Conservation (phyloP, 345 rosid species). For the Citrus mangshanensis region DNA sequence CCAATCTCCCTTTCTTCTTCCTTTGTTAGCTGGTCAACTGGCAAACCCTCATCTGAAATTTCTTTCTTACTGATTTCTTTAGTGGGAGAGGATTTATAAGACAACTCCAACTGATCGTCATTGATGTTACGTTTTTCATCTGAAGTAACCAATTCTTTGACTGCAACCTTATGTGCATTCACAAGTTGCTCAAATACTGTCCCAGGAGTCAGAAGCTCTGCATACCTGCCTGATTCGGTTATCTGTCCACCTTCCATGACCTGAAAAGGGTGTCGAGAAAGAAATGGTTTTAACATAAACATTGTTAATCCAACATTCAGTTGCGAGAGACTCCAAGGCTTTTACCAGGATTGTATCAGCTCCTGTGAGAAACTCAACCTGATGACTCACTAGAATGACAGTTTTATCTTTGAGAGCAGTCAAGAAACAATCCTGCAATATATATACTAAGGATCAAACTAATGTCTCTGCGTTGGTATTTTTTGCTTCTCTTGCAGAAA, state of each 20-base stretch:
- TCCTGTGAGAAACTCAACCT: slow-evolving; percentile 37
- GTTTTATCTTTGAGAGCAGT: slow-evolving; percentile 26
- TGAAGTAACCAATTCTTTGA: slow-evolving; percentile 17
- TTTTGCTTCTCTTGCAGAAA: not conserved
- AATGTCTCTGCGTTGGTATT: not conserved
- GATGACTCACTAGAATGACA: slow-evolving; percentile 45
- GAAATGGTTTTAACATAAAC: not conserved
- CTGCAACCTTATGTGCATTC: slow-evolving; percentile 32
- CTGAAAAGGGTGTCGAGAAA: slow-evolving; percentile 14
- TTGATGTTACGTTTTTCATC: not conserved
- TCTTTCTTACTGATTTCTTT: slow-evolving; percentile 8
- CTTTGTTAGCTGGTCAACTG: slow-evolving; percentile 28
- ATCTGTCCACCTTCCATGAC: slow-evolving; percentile 37
- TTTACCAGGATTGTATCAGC: slow-evolving; percentile 39
- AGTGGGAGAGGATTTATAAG: not conserved
- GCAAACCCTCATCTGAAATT: not conserved
- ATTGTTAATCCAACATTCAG: not conserved
- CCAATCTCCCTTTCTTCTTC: slow-evolving; percentile 44
- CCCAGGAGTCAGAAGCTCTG: slow-evolving; percentile 25
- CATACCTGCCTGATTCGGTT: slow-evolving; percentile 32
- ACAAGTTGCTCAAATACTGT: slow-evolving; percentile 32
- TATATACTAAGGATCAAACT: not conserved
- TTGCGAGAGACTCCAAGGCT: not conserved
- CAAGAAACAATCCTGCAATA: slow-evolving; percentile 35
- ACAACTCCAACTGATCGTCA: not conserved